Evolutionary conservation across 192 early-diverging fungal genomes (phyloP), one percentile per base, ranked within the genome.

Genomic region (Backusella liffmaniae): DNA sequence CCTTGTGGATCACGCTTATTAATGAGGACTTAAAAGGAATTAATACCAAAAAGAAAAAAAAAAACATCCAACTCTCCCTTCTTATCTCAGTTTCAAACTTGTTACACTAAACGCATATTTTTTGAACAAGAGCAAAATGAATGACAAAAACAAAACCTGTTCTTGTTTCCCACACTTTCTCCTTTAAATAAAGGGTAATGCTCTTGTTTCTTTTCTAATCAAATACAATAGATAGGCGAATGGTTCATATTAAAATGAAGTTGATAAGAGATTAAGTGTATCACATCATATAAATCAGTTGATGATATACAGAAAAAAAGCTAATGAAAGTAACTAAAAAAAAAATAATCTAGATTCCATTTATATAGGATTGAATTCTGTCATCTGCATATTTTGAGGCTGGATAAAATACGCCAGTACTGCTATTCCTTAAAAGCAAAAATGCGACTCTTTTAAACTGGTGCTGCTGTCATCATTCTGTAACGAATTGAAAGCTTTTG

Each of bases 31-130:
- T 46, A 16, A 16, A 46, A 46, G 44, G 44, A 46, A 46, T 46
- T 46, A 18, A 46, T 46, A 46, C 41, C 36, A 37, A 44, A 44
- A 18, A 49, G 1, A 13, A 44, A 39, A 39, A 9, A 39, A 39
- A 39, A 10, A 9, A 39, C 5, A 39, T 2, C 9, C 1, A 18
- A n/a, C 16, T n/a, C 46, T 46, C 15, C 46, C 46, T 49, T 67
- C 32, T 0, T 35, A 67, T 67, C 66, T 67, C 66, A 67, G 66
- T 67, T 67, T 67, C 29, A 67, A 67, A 67, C 15, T 6, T 67
- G 66, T 67, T 67, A 67, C 66, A 67, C 46, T 49, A 49, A 49
- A 49, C 46, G 46, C 46, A 49, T 49, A 49, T 49, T 49, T 49
- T 49, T 49, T 49, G 46, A 49, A 49, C 16, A 49, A 49, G 46